phyloP scores from a whole-genome alignment of 805 yeast genomes.

The Myxozyma lipomycoides region DNA sequence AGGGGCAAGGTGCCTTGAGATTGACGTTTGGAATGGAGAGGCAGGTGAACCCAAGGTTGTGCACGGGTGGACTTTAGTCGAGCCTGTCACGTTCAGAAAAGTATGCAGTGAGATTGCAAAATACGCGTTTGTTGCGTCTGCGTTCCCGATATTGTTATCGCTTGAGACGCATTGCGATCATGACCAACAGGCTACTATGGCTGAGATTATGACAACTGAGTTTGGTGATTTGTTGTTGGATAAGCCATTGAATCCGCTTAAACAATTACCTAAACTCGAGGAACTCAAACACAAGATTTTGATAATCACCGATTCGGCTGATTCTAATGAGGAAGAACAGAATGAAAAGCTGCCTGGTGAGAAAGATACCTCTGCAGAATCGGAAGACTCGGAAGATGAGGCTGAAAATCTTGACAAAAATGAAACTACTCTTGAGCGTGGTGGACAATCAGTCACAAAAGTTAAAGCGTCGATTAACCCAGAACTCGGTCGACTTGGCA shows the following conservation, averaged over 20 bases:
- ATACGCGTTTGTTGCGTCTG: slow-evolving; percentile 82
- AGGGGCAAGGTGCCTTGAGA: slow-evolving; percentile 88
- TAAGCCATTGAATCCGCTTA: slow-evolving; percentile 37
- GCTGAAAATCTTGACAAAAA: neutral
- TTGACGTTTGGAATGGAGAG: slow-evolving; percentile 85
- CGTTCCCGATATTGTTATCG: slow-evolving; percentile 78
- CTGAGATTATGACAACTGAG: slow-evolving; percentile 47
- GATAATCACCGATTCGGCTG: slow-evolving; percentile 44
- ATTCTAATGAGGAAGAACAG: slow-evolving; percentile 20
- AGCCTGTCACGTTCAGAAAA: slow-evolving; percentile 60
- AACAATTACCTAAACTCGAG: slow-evolving; percentile 63
- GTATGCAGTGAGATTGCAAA: slow-evolving; percentile 63
- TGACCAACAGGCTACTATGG: slow-evolving; percentile 59
- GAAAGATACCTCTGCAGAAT: neutral
- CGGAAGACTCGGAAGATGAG: neutral
- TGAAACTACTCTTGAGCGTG: neutral
- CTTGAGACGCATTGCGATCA: slow-evolving; percentile 74
- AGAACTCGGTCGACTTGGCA: slow-evolving; percentile 5
- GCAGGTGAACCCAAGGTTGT: slow-evolving; percentile 65
- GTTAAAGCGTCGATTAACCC: slow-evolving; percentile 1
- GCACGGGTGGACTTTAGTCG: slow-evolving; percentile 81
- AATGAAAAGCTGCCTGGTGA: slow-evolving; percentile 38
- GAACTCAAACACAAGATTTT: slow-evolving; percentile 65
- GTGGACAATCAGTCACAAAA: neutral
- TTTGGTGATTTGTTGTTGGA: slow-evolving; percentile 56